Percentiles rank a stretch among this genome's conserved stretches.
Conservation (phyloP, 140 eudicot species). For the Anethum foeniculum region DNA sequence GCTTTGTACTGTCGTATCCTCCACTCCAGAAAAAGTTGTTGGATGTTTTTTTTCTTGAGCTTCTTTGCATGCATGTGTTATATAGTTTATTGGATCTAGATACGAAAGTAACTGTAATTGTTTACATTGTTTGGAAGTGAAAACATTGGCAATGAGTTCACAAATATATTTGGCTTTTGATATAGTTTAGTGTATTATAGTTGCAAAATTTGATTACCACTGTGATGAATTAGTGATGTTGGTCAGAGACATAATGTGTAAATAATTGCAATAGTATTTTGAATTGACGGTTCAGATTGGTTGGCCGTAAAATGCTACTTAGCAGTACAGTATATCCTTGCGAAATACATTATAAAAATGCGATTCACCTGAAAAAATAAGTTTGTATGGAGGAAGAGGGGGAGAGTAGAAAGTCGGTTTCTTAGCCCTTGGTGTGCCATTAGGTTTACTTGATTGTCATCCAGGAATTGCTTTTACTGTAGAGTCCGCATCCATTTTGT, state of each 20-base stretch:
- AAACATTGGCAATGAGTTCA: neutral
- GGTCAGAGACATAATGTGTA: neutral
- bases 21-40: neutral
- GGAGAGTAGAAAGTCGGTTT: neutral
- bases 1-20: neutral
- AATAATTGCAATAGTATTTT: neutral
- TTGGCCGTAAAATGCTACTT: neutral
- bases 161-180: neutral
- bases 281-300: neutral
- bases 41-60: neutral
- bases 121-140: neutral
- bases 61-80: neutral
- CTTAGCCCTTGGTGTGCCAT: neutral
- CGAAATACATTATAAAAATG: no score
- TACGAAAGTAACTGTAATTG: neutral
- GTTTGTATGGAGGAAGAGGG: neutral
- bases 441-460: neutral
- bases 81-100: neutral
- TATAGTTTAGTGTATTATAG: neutral
- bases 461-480: neutral
- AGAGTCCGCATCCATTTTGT: neutral
- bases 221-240: neutral
- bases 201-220: neutral
- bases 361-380: neutral
- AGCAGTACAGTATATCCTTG: neutral